phyloP scores from a whole-genome alignment of 768 basidiomycete genomes.

The Tylopilus plumbeoviolaceoides region DNA sequence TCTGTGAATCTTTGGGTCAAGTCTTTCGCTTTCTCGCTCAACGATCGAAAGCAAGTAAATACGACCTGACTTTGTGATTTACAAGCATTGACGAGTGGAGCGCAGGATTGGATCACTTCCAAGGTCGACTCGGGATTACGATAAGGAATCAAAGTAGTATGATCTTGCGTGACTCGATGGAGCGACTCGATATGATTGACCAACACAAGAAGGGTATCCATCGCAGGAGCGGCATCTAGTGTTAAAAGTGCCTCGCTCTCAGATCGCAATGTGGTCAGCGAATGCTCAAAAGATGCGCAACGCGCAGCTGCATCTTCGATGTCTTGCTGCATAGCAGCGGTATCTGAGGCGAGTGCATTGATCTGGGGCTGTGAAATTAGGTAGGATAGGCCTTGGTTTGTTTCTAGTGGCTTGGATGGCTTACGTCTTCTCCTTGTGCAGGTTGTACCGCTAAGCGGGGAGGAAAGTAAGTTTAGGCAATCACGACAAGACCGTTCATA shows the following conservation, averaged over 20 bases:
- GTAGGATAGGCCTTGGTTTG: too few species aligned
- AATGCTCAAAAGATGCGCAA: constrained; percentile 1
- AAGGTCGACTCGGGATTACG: background rate
- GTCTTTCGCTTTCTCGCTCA: constrained; percentile 3
- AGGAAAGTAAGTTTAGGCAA: background rate
- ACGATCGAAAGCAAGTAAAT: constrained; percentile 1
- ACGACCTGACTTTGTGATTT: constrained; percentile 8
- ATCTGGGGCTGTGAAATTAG: background rate
- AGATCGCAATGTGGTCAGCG: background rate
- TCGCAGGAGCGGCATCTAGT: constrained; percentile 1
- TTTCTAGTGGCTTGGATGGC: background rate
- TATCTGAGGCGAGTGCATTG: background rate
- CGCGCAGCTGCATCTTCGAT: background rate
- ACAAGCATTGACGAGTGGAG: constrained; percentile 2
- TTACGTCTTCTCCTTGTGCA: background rate
- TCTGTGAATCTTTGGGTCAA: constrained; percentile 8
- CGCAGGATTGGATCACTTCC: background rate
- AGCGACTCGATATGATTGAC: constrained; percentile 5
- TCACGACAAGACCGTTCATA: too few species aligned
- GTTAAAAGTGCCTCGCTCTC: constrained; percentile 4
- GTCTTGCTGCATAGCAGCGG: constrained; percentile 3
- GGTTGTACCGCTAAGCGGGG: background rate
- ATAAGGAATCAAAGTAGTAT: background rate
- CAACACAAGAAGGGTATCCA: constrained; percentile 4
- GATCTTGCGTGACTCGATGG: background rate